Base-by-base conservation (phyloP, 2,329 filamentous ascomycete species). In the Zymoseptoria crescenta region DNA sequence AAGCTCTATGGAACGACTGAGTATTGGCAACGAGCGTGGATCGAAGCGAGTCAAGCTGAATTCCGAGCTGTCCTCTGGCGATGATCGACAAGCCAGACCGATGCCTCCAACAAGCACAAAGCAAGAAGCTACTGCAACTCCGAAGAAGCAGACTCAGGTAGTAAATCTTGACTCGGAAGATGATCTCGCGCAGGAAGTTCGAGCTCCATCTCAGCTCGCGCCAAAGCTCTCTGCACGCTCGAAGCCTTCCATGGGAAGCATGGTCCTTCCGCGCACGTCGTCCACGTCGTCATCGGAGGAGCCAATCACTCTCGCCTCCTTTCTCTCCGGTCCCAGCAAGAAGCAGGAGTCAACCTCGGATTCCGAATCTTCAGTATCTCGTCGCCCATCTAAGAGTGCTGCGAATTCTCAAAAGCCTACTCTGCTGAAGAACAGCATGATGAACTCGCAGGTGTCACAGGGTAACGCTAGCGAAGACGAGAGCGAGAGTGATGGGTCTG, bases 31-130 rank as follows among this genome's bases (percentile, higher is more conserved):
- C 27, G 63, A 60, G 54, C 63, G 61, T 19, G 61, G 59, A 29
- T 19, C 61, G 9, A 66, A 66, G 52, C 63, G 64, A 2, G 28
- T 61, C 28, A 64, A 64, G 54, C 48, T 66, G 27, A 56, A 55
- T 5, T 66, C 64, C 6, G 60, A 60, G 48, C 41, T 49, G 19
- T 60, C 60, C 20, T 65, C 64, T 24, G 58, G 35, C 16, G 64
- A 63, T 21, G 59, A 60, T 28, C 30, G 29, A 24, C 28, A 35
- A 20, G 28, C 27, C 55, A 19, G 9, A 13, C 49, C 52, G 8
- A 20, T n/a, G 7, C 8, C 30, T 20, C 29, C 21, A 8, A 55
- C 41, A 29, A 49, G 51, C n/a, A 13, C 30, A 27, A 45, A 27
- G n/a, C 53, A 29, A 4, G 52, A 20, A 35, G 30, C 48, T 16